Evolutionary conservation across 441 rosid species (phyloP).

Genomic region (Croton setiger): DNA sequence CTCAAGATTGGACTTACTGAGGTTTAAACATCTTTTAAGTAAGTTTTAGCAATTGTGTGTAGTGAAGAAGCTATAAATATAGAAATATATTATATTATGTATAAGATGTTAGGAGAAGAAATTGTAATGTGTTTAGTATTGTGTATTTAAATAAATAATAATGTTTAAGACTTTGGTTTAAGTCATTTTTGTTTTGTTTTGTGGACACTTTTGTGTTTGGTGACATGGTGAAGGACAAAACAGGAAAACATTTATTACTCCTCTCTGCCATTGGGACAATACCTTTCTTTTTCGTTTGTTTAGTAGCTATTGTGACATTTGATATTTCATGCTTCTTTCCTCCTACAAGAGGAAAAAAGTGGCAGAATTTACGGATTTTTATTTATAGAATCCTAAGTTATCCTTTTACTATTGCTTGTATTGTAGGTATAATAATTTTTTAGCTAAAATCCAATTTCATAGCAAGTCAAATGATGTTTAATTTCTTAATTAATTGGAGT

Average conservation of each 20-base stretch:
- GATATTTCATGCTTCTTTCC: background rate
- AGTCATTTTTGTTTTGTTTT: constrained; percentile 6
- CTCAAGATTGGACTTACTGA: constrained; percentile 40
- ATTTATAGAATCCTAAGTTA: no score
- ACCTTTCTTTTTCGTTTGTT: background rate
- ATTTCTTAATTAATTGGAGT: no score
- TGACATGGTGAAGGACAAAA: constrained; percentile 15
- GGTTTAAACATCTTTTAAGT: no score
- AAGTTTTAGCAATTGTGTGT: constrained; percentile 15
- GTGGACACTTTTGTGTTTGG: background rate
- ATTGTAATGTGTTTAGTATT: background rate
- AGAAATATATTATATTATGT: background rate
- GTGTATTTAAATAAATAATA: background rate
- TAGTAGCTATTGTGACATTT: background rate
- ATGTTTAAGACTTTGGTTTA: background rate
- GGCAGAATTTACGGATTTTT: no score
- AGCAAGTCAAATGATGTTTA: no score
- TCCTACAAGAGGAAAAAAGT: background rate
- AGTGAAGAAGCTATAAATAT: constrained; percentile 1
- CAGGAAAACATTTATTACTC: constrained; percentile 15
- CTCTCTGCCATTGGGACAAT: background rate
- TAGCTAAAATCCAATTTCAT: no score
- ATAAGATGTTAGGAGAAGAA: background rate
- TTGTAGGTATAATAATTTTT: no score
- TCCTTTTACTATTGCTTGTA: no score